Conservation (phyloP, 331 rosid genomes). For the Dryas integrifolia region DNA sequence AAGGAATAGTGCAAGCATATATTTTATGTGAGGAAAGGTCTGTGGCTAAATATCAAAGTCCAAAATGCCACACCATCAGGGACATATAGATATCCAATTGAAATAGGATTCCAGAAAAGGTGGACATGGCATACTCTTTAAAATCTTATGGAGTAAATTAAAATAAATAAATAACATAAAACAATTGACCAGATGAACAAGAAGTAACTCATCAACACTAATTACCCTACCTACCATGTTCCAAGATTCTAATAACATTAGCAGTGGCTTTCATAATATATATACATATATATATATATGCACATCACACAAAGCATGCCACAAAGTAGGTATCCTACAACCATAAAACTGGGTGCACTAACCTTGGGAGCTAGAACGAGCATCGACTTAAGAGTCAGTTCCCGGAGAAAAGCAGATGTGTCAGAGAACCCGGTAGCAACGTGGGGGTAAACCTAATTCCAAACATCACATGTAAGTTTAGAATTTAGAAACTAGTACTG, state of each 20-base stretch:
- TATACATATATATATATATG: too few relatives aligned
- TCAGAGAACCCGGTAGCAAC: conserved; percentile 89
- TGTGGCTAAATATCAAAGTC: neutral
- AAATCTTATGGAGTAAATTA: neutral
- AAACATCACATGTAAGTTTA: conserved; percentile 28
- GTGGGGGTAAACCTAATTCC: conserved; percentile 76
- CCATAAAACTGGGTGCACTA: conserved; percentile 18
- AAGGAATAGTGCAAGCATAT: neutral
- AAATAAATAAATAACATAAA: neutral
- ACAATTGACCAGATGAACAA: neutral
- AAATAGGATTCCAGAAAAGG: neutral
- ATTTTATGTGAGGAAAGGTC: neutral
- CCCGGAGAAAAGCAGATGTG: conserved; percentile 89
- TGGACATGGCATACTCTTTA: neutral
- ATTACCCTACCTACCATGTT: neutral
- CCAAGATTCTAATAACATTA: conserved; percentile 1
- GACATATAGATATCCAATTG: neutral
- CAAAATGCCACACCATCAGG: neutral
- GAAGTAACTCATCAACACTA: neutral
- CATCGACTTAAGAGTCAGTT: conserved; percentile 88
- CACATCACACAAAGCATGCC: neutral
- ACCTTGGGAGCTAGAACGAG: conserved; percentile 86
- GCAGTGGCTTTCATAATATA: conserved; percentile 3
- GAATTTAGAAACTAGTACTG: conserved; percentile 21
- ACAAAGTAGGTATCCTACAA: conserved; percentile 7